Base-by-base conservation (phyloP, 495 filamentous ascomycete genomes). In the Cryomyces minteri region DNA sequence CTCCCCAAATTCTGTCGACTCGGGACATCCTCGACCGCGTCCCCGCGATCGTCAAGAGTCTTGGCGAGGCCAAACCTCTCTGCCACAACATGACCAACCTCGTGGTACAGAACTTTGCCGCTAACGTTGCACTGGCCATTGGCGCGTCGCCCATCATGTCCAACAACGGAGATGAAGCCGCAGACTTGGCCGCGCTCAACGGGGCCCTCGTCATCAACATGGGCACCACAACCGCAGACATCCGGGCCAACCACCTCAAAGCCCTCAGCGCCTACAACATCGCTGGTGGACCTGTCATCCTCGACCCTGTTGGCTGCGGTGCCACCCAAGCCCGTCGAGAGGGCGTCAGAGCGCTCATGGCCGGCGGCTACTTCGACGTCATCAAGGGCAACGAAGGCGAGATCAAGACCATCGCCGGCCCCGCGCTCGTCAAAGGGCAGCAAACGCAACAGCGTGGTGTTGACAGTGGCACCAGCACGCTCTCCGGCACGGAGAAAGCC, bases 1-100 rank as follows among this genome's bases (percentile, higher is more conserved):
- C 10, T 28, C 33, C 30, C 36, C 47, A 54, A 11, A 49, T 45
- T 5, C 42, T 52, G 9, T 39, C 49, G n/a, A 57, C 67, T 41
- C 52, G 60, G 41, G 53, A 56, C 4, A 48, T 73, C 36, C 53
- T 72, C 7, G 51, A 56, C 5, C 53, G 62, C 34, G 68, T 77
- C 3, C 74, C 77, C 0, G 55, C 58, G 3, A 58, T 86, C 18
- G 64, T 88, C 31, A 69, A 62, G 41, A 68, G 67, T 14, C 66
- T 94, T 41, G 67, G 69, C 0, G 51, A 63, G 8, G 65, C 58
- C 11, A 78, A 74, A 40, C 88, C 90, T 0, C 67, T 98, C 7
- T 84, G 81, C 6, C 90, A 95, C 62, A 94, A 94, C 59, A 95
- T 96, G 80, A 95, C 92, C 39, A 95, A 95, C 59, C 67, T 83